Conservation (phyloP, 176 grass and related monocot genomes). For the Lolium perenne region DNA sequence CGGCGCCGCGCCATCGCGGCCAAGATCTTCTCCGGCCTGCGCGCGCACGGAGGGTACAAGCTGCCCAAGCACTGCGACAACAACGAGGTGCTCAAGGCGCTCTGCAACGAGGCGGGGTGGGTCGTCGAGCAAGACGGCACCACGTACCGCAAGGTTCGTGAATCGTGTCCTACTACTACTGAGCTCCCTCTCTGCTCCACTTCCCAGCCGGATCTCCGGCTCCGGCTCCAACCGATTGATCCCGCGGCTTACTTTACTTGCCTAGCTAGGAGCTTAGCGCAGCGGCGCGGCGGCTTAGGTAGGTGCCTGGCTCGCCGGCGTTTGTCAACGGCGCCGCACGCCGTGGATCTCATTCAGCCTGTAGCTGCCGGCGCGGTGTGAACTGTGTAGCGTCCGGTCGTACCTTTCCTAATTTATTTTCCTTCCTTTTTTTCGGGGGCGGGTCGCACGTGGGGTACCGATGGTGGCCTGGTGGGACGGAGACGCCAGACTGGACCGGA, state of each 20-base stretch:
- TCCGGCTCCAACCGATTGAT: background rate
- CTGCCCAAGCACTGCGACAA: slow-evolving; percentile 99
- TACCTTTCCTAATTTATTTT: background rate
- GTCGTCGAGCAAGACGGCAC: slow-evolving; percentile 89
- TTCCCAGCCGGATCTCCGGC: slow-evolving; percentile 35
- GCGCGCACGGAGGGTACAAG: slow-evolving; percentile 91
- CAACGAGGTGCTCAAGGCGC: slow-evolving; percentile 99
- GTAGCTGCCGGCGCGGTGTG: slow-evolving; percentile 19
- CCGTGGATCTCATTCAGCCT: background rate
- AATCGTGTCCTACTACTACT: background rate
- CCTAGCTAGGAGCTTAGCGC: background rate
- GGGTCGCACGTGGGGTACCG: slow-evolving; percentile 48
- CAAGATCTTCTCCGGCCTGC: slow-evolving; percentile 90
- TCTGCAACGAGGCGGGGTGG: slow-evolving; percentile 96
- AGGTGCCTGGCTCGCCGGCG: background rate
- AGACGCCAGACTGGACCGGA: slow-evolving; percentile 58
- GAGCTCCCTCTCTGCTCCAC: background rate
- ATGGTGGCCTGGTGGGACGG: slow-evolving; percentile 23
- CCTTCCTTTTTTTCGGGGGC: slow-evolving; percentile 6
- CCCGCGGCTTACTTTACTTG: background rate
- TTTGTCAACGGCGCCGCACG: background rate
- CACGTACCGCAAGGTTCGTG: slow-evolving; percentile 95
- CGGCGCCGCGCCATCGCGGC: slow-evolving; percentile 89
- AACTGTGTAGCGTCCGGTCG: slow-evolving; percentile 26
- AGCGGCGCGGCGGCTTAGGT: background rate